Conservation (phyloP, 331 rosid species). For the Saraca asoca region DNA sequence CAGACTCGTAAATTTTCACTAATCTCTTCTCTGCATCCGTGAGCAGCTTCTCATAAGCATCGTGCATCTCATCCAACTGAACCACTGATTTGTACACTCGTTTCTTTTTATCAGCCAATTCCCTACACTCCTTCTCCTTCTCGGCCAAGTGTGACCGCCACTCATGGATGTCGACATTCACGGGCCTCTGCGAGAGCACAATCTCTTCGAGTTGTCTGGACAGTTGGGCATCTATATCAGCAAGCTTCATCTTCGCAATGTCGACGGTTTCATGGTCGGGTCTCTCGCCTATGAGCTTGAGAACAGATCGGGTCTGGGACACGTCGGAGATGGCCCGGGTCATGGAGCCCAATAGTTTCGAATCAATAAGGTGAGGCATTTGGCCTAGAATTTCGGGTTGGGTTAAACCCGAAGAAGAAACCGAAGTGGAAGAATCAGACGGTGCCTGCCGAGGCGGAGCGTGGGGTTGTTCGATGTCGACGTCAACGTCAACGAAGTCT, state of each 20-base stretch:
- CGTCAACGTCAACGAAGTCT: neutral
- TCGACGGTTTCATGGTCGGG: constrained; percentile 89
- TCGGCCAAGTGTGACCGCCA: constrained; percentile 59
- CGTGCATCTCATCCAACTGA: constrained; percentile 81
- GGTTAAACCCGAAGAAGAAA: constrained; percentile 18
- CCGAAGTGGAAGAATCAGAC: constrained; percentile 40
- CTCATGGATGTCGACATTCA: constrained; percentile 47
- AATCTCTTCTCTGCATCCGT: constrained; percentile 78
- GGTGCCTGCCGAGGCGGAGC: neutral
- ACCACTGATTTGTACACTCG: constrained; percentile 50
- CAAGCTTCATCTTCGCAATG: constrained; percentile 54
- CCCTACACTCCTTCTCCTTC: constrained; percentile 51
- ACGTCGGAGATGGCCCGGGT: constrained; percentile 73
- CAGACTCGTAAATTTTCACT: constrained; percentile 64
- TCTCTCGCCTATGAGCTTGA: constrained; percentile 60
- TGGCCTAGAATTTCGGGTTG: constrained; percentile 38
- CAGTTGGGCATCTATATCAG: constrained; percentile 54
- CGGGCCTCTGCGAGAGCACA: constrained; percentile 57
- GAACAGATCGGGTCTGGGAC: constrained; percentile 73
- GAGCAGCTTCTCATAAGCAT: constrained; percentile 67
- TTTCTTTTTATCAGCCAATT: constrained; percentile 59
- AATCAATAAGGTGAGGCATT: constrained; percentile 68
- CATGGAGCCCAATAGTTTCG: constrained; percentile 66
- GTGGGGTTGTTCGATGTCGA: constrained; percentile 56
- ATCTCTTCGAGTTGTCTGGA: constrained; percentile 63